Evolutionary conservation across 495 filamentous ascomycete species (phyloP), one percentile per base, ranked within the genome.

Genomic region (Xylaria scruposa): DNA sequence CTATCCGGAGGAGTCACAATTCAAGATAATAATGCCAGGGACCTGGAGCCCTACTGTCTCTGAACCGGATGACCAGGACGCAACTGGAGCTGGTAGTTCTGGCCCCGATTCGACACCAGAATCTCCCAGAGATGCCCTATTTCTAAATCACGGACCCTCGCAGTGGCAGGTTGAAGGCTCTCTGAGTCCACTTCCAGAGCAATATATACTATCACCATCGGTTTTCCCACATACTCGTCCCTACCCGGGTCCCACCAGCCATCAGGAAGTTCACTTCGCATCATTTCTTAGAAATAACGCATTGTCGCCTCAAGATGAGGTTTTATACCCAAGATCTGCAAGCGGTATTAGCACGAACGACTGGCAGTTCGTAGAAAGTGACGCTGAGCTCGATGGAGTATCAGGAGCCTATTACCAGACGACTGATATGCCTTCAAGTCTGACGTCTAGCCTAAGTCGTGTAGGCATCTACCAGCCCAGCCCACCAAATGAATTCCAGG

Each of bases 1-100:
- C 51, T 89, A 89, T 74, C 83, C 85, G 7, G 72, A 78, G 44
- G 73, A 75, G 15, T 36, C 70, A 42, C 56, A 5, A 26, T 71
- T 63, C 51, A 75, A 65, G 58, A 21, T 17, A 21, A 46, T 49
- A 40, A 40, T 38, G 38, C 46, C 61, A 10, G 8, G 29, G 17
- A 49, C 24, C 51, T 40, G 36, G 46, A 47, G 49, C 19, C 17
- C 40, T 44, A 40, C 38, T 15, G 26, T 47, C 17, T 63, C 69
- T 36, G 61, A 47, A 58, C 31, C 60, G 1, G 61, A 51, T 17
- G 58, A 58, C 24, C 33, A 44, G 33, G 21, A 59, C 17, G 54
- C 44, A 19, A 44, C 31, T 26, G 44, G 31, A n/a, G 19, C 4
- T 42, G 36, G 21, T 36, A 26, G 49, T 17, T 19, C 29, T 29